phyloP scores from a whole-genome alignment of 306 rosid genomes.

The Prunus mongolica region DNA sequence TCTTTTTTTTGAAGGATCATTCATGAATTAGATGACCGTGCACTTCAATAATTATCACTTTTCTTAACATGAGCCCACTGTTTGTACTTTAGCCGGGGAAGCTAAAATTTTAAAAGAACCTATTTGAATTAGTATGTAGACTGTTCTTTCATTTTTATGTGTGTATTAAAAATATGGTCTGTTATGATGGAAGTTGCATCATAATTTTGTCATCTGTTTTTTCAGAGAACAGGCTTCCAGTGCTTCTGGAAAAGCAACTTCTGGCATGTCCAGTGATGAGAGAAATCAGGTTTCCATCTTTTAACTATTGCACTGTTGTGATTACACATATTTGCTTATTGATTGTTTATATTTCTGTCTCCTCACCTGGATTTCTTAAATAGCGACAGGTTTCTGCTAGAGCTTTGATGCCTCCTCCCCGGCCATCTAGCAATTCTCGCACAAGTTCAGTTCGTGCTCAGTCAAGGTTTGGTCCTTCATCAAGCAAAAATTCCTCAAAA shows the following conservation, averaged over 20 bases:
- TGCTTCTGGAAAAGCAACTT: slow-evolving; percentile 94
- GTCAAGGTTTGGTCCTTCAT: slow-evolving; percentile 65
- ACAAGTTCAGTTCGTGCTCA: slow-evolving; percentile 36
- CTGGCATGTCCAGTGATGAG: slow-evolving; percentile 98
- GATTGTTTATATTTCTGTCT: neutral
- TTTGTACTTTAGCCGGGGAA: neutral
- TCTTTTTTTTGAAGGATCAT: neutral
- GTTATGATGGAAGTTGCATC: neutral
- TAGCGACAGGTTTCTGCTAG: slow-evolving; percentile 91
- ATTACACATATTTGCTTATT: neutral
- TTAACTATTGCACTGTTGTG: neutral
- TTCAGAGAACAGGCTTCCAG: slow-evolving; percentile 96
- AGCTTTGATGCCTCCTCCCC: slow-evolving; percentile 97
- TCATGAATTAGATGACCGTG: neutral
- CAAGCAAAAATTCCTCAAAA: slow-evolving; percentile 58
- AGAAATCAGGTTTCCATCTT: slow-evolving; percentile 68
- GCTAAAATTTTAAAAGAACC: neutral
- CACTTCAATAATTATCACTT: neutral
- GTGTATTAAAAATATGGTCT: neutral
- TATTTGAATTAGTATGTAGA: neutral
- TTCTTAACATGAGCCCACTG: neutral
- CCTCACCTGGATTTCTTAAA: slow-evolving; percentile 27
- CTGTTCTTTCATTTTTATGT: slow-evolving; percentile 3
- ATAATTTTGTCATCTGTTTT: slow-evolving; percentile 14
- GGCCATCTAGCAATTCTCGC: slow-evolving; percentile 50